phyloP scores from a whole-genome alignment of 1,139 yeast genomes.

The Debaryomyces coudertii region DNA sequence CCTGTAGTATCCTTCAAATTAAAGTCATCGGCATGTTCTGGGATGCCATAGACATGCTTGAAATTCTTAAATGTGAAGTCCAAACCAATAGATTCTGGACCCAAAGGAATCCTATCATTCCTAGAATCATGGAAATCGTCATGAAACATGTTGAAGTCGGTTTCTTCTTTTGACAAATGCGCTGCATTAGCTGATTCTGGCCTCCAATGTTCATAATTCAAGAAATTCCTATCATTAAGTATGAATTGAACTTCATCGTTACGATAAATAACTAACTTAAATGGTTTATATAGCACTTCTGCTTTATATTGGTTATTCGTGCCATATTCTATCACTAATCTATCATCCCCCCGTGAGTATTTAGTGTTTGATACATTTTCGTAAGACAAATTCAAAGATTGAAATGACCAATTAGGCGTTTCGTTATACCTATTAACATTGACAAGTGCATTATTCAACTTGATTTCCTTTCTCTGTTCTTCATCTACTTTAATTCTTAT shows the following conservation, averaged over 20 bases:
- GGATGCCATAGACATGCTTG: constrained; percentile 80
- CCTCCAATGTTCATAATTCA: constrained; percentile 83
- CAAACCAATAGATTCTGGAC: constrained; percentile 87
- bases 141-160: constrained; percentile 56
- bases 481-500: constrained; percentile 71
- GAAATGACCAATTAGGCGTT: constrained; percentile 63
- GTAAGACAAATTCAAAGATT: constrained; percentile 18
- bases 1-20: constrained; percentile 68
- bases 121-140: constrained; percentile 66
- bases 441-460: constrained; percentile 22
- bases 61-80: constrained; percentile 71
- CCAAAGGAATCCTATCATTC: constrained; percentile 67
- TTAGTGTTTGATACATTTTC: constrained; percentile 2
- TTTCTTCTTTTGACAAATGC: constrained; percentile 57
- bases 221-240: constrained; percentile 67
- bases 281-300: constrained; percentile 50
- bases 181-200: constrained; percentile 33
- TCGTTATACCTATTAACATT: constrained; percentile 57
- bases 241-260: constrained; percentile 51
- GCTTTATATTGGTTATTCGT: constrained; percentile 35
- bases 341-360: constrained; percentile 15
- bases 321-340: constrained; percentile 45
- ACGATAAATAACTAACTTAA: constrained; percentile 53
- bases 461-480: constrained; percentile 31
- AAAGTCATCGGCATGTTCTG: constrained; percentile 89